These are phyloP conservation scores for Candida vaughaniae DNA, from an alignment of 805 yeast genomes.

Conservation along the genomic window DNA sequence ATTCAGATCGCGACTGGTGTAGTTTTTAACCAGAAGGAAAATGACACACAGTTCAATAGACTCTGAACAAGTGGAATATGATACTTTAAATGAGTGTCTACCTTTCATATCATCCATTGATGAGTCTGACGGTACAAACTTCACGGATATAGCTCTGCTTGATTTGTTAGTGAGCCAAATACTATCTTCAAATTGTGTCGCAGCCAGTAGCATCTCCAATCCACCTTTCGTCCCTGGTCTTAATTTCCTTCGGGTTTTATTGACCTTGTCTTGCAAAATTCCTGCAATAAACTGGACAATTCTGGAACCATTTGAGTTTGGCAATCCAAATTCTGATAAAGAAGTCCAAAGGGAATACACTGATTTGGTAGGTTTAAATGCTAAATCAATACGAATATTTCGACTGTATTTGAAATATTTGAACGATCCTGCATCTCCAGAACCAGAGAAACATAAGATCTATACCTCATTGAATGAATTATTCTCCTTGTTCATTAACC, in stretches of 20 bases:
- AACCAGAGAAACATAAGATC: neutral
- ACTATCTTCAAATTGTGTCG: too few species aligned
- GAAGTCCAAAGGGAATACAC: constrained; percentile 5
- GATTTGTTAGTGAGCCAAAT: neutral
- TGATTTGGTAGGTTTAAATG: constrained; percentile 4
- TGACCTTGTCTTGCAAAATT: constrained; percentile 31
- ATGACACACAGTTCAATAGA: too few species aligned
- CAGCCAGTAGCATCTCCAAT: too few species aligned
- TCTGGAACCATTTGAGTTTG: too few species aligned
- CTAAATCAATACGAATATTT: constrained; percentile 3
- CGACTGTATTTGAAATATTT: neutral
- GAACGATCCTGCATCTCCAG: neutral
- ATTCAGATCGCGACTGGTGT: too few species aligned
- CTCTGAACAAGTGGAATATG: too few species aligned
- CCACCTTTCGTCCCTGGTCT: constrained; percentile 4
- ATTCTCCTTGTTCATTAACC: constrained; percentile 1
- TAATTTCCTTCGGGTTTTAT: constrained; percentile 16
- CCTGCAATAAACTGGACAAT: constrained; percentile 25
- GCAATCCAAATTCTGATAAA: too few species aligned
- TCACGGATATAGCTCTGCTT: neutral
- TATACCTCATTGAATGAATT: neutral
- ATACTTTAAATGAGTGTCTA: too few species aligned
- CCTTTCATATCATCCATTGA: neutral
- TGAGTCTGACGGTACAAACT: neutral
- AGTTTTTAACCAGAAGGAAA: too few species aligned